Evolutionary conservation across 352 stramenopile species (phyloP).

Genomic region (Globisporangium rhizosaccharum): DNA sequence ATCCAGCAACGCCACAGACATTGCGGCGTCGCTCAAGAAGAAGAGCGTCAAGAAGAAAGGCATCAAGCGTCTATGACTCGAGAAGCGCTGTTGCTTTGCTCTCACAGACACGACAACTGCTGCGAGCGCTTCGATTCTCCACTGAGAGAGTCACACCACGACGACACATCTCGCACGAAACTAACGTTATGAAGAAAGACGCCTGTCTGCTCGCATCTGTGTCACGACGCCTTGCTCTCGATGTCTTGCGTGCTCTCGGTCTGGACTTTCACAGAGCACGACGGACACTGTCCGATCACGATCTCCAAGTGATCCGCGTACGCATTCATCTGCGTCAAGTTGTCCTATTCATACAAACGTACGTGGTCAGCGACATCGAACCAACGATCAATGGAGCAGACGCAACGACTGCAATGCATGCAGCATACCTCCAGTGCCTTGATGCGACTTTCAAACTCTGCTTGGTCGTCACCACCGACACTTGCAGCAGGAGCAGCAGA

Average conservation of each 20-base stretch:
- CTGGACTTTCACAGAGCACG: constrained; percentile 68
- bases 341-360: constrained; percentile 33
- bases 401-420: background rate
- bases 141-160: background rate
- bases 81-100: background rate
- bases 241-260: constrained; percentile 56
- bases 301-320: constrained; percentile 78
- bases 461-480: constrained; percentile 19
- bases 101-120: background rate
- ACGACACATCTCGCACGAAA: background rate
- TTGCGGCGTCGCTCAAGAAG: constrained; percentile 45
- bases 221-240: constrained; percentile 12
- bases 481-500: constrained; percentile 7
- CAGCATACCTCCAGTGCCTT: constrained; percentile 59
- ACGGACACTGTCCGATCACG: constrained; percentile 62
- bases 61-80: constrained; percentile 51
- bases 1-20: constrained; percentile 23
- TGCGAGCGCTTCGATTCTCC: background rate
- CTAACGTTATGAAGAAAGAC: constrained; percentile 5
- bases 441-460: constrained; percentile 28
- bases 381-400: background rate
- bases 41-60: constrained; percentile 64
- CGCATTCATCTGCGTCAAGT: constrained; percentile 68
- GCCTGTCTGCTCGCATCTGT: background rate
- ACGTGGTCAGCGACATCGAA: constrained; percentile 2